Conservation (phyloP, 345 rosid genomes). For the Brassica juncea region DNA sequence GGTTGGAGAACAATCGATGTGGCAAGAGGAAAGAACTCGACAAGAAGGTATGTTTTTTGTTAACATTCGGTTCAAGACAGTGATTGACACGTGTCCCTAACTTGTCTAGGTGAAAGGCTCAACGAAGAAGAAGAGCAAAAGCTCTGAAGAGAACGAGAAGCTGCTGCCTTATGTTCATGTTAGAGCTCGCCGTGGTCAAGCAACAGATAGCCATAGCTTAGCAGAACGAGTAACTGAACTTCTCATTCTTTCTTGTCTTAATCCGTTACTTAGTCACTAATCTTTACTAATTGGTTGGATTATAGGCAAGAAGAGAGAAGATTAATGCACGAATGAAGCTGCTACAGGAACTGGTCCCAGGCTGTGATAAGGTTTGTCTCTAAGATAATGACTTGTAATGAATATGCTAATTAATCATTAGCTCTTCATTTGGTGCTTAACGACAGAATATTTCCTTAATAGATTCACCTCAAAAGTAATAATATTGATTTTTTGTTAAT, state of each 20-base stretch:
- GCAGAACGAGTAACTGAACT: constrained; percentile 62
- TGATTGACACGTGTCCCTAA: background rate
- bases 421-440: constrained; percentile 42
- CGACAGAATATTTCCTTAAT: constrained; percentile 31
- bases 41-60: constrained; percentile 46
- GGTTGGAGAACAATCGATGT: constrained; percentile 29
- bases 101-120: constrained; percentile 51
- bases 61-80: background rate
- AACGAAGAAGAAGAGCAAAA: constrained; percentile 64
- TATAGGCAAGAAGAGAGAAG: constrained; percentile 79
- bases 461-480: constrained; percentile 28
- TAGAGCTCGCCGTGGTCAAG: constrained; percentile 80
- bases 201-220: constrained; percentile 80
- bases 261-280: constrained; percentile 21
- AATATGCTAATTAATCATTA: constrained; percentile 49
- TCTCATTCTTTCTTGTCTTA: constrained; percentile 19
- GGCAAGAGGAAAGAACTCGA: constrained; percentile 60
- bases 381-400: background rate
- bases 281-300: constrained; percentile 3
- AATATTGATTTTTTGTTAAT: constrained; percentile 16
- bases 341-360: constrained; percentile 82
- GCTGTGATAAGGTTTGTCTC: constrained; percentile 75
- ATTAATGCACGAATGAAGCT: constrained; percentile 77
- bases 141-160: constrained; percentile 52
- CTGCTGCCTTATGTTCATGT: constrained; percentile 71